Evolutionary conservation across 73 alveolate species (phyloP), one percentile per base, ranked within the genome.

Genomic region (Blepharisma japonicum): DNA sequence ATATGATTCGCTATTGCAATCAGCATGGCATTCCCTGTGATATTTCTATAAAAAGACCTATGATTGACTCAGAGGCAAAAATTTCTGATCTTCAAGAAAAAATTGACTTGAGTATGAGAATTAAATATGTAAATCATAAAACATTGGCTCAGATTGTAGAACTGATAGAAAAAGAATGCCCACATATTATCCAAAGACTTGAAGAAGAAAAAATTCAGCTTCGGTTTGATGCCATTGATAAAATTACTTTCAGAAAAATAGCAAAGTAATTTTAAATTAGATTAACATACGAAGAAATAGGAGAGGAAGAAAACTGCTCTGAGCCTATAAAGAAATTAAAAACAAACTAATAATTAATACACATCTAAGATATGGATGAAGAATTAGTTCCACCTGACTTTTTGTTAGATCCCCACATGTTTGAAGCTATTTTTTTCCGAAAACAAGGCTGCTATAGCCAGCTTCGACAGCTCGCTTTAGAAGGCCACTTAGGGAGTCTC

Each of bases 151-250:
- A 14, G 14, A 25, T 61, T 61, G 74, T 61, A 14, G 74, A 11
- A 18, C 18, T 61, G 18, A 61, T 61, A 14, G 74, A 61, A 61
- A 25, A 20, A 25, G 74, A 61, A n/a, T 61, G 74, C 46, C 74
- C 74, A 14, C 14, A 61, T 14, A 39, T 39, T 1, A 61, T 61
- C 39, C 14, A n/a, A 14, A n/a, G 23, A 61, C 47, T 61, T 8
- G 23, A 0, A 18, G 74, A 61, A 14, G 74, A 61, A 25, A 61
- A 39, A 39, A 61, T 61, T 20, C 74, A 61, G 74, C 11, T 61
- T n/a, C 39, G 74, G 18, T 8, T 61, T 61, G 74, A 61, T 39
- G 74, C 74, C 47, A 8, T 61, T 8, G 74, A 61, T 61, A 61
- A 61, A 25, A 61, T 14, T 61, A 20, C 74, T 8, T 61, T 61